Base-by-base conservation (phyloP, 2,329 filamentous ascomycete species). In the Alternaria consortialis region DNA sequence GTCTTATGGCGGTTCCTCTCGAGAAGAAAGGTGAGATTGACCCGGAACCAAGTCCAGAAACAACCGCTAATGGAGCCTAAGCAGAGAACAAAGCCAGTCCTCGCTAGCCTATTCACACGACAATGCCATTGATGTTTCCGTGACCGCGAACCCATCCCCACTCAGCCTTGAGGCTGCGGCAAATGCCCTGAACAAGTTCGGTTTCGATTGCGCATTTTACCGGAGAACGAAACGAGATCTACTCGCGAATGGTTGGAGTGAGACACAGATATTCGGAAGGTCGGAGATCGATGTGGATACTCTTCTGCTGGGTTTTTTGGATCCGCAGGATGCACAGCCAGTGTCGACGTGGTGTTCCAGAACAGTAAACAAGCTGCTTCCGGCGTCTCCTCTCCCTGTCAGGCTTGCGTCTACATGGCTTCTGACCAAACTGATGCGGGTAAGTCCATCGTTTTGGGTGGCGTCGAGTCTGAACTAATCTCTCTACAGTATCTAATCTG, bases 351-450 rank as follows among this genome's bases (percentile, higher is more conserved):
- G 75, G 75, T 69, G 74, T 31, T 68, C 74, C 15, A 66, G 73
- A 53, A 74, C 68, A 39, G 65, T 73, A 29, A 75, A 77, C 57
- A 77, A 70, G 56, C 58, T 77, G 39, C 63, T 78, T 12, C 72
- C 67, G 5, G 47, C 65, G 15, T 58, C 66, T 3, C 50, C 74
- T 31, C 55, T 78, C 39, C 69, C 75, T 11, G 57, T 74, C 11
- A 67, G 75, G 29, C 60, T 78, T 44, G 75, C 75, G 15, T 76
- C 74, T 6, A 65, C 74, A 5, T 77, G 68, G 66, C 51, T 77
- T 3, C 57, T 78, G 58, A 76, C 74, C 40, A 77, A 77, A 44
- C 68, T 77, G 70, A 75, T 77, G 72, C 70, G 73, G 55, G 75
- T 75, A 71, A 53, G 75, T 75, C 15, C 8, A 42, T 20, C n/a